Conservation (phyloP, 2,329 filamentous ascomycete species). For the Aspergillus fischeri region DNA sequence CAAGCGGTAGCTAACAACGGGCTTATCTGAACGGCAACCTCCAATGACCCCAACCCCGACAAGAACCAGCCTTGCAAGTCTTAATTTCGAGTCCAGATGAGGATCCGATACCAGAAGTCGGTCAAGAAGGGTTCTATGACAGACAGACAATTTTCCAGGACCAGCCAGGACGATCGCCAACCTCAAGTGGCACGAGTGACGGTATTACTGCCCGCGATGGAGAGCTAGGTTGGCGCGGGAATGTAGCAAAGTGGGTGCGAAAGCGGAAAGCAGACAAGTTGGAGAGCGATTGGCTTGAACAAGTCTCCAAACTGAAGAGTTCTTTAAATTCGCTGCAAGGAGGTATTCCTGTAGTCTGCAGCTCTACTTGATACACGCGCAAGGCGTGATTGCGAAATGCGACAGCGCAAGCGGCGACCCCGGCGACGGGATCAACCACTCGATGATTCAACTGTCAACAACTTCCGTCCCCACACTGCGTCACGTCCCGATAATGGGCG, state of each 20-base stretch:
- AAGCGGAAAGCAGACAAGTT: constrained; percentile 5
- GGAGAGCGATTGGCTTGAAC: constrained; percentile 1
- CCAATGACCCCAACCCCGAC: not conserved
- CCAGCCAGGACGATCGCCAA: constrained; percentile 1
- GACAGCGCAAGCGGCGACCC: constrained; percentile 1
- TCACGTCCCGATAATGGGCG: not conserved
- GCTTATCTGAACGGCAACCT: not conserved
- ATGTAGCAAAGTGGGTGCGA: constrained; percentile 12
- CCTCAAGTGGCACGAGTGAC: constrained; percentile 4
- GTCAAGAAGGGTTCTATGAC: not conserved
- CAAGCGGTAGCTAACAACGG: not conserved
- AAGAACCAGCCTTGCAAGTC: not conserved
- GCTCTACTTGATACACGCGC: constrained; percentile 6
- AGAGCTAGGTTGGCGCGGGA: constrained; percentile 14
- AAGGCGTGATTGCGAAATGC: constrained; percentile 4
- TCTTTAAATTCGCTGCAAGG: constrained; percentile 11
- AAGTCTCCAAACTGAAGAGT: not conserved
- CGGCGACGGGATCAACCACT: not conserved
- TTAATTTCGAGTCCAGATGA: not conserved
- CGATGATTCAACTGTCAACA: not conserved
- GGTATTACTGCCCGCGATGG: constrained; percentile 19
- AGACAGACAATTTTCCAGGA: not conserved
- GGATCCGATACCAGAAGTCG: not conserved
- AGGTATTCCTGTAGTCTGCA: not conserved
- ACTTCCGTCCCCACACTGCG: constrained; percentile 6